Percentiles rank a stretch among this genome's conserved stretches.
phyloP scores from a whole-genome alignment of 768 basidiomycete species.

The Trametopsis cervina region DNA sequence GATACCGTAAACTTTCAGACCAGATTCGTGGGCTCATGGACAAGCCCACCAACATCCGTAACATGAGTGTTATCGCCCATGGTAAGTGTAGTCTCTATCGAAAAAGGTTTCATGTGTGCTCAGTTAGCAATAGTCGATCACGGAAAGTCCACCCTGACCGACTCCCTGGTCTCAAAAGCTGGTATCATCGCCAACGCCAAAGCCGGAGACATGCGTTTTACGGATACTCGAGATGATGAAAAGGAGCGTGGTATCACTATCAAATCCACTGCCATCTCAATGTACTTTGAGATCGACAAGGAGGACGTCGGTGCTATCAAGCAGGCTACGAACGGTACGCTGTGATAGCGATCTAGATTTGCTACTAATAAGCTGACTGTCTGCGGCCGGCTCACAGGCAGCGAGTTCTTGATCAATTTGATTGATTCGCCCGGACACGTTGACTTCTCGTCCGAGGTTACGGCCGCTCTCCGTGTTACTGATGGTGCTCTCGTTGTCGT shows the following conservation, averaged over 20 bases:
- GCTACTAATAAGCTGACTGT: constrained; percentile 5
- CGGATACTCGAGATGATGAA: constrained; percentile 95
- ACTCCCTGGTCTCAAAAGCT: constrained; percentile 98
- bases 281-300: constrained; percentile 96
- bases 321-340: constrained; percentile 88
- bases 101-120: constrained; percentile 5
- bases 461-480: constrained; percentile 98
- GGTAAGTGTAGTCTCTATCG: constrained; percentile 40
- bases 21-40: constrained; percentile 89
- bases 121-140: constrained; percentile 82
- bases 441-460: constrained; percentile 99
- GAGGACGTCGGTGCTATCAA: constrained; percentile 81
- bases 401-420: constrained; percentile 99
- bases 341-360: constrained; percentile 3
- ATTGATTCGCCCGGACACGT: constrained; percentile 99
- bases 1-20: constrained; percentile 37
- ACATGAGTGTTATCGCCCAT: constrained; percentile 93
- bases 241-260: constrained; percentile 99
- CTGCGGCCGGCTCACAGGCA: constrained; percentile 37
- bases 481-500: constrained; percentile 99
- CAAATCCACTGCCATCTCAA: constrained; percentile 99
- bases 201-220: constrained; percentile 95
- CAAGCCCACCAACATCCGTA: constrained; percentile 85
- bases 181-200: constrained; percentile 96
- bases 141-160: constrained; percentile 99